phyloP scores from a whole-genome alignment of 768 basidiomycete species.

The Termitomyces sp. region DNA sequence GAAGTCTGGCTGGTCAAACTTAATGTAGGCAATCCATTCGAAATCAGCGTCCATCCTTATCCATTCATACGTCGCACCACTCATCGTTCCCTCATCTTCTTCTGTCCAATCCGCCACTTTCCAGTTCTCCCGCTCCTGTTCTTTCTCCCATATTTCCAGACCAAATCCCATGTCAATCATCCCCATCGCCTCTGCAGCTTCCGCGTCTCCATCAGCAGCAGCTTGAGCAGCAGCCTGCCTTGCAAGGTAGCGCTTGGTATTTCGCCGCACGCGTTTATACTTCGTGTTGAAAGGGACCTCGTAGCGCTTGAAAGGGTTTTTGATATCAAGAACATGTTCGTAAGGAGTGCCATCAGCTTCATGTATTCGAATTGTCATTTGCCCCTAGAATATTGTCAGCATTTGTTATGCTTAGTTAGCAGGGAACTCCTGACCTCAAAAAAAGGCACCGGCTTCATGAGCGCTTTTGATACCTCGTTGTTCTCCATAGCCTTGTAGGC shows the following conservation, averaged over 20 bases:
- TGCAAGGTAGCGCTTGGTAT: constrained; percentile 93
- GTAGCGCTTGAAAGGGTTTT: constrained; percentile 83
- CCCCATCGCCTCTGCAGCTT: constrained; percentile 90
- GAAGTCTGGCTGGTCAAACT: constrained; percentile 94
- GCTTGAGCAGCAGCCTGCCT: constrained; percentile 91
- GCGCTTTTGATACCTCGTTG: constrained; percentile 57
- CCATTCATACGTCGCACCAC: constrained; percentile 98
- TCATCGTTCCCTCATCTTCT: constrained; percentile 91
- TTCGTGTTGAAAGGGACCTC: constrained; percentile 99
- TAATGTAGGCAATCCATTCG: constrained; percentile 94
- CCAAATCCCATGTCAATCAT: constrained; percentile 95
- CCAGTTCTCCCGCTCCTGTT: constrained; percentile 90
- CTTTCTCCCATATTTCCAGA: constrained; percentile 94
- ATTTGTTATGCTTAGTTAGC: background rate
- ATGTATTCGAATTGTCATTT: constrained; percentile 98
- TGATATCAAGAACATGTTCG: constrained; percentile 94
- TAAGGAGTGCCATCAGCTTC: constrained; percentile 99
- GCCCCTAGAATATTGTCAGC: constrained; percentile 51
- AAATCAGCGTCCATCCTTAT: constrained; percentile 98
- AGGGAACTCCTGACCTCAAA: constrained; percentile 64
- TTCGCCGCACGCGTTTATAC: constrained; percentile 92
- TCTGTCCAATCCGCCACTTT: constrained; percentile 98
- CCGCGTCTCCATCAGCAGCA: constrained; percentile 86
- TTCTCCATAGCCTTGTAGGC: constrained; percentile 70
- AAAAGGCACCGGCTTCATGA: constrained; percentile 78